phyloP scores from a whole-genome alignment of 495 filamentous ascomycete genomes.

The Hypoxylon fuscum region DNA sequence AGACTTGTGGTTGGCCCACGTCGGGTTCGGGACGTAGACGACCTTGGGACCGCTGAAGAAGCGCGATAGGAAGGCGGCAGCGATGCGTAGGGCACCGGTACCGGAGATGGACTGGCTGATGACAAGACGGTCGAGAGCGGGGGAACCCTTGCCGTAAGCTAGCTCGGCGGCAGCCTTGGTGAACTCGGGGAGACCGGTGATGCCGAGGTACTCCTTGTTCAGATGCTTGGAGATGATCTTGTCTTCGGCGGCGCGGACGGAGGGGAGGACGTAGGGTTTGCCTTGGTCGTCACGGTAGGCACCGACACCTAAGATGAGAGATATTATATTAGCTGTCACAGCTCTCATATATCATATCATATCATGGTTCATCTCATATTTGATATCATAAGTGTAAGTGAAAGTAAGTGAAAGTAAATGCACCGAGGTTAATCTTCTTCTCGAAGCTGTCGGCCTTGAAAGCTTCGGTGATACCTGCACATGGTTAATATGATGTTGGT shows the following conservation, averaged over 20 bases:
- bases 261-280: conserved; percentile 96
- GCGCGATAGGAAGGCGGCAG: conserved; percentile 88
- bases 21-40: conserved; percentile 94
- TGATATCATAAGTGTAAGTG: neutral
- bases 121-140: conserved; percentile 80
- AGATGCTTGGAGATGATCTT: conserved; percentile 77
- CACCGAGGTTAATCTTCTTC: conserved; percentile 97
- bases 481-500: conserved; percentile 15
- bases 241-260: conserved; percentile 87
- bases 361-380: neutral
- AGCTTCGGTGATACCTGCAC: conserved; percentile 90
- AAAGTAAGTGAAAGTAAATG: conserved; percentile 38
- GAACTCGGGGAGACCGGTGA: conserved; percentile 94
- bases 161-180: conserved; percentile 89
- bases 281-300: conserved; percentile 93
- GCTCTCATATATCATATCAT: neutral
- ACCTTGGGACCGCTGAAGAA: conserved; percentile 91
- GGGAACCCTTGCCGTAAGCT: conserved; percentile 84
- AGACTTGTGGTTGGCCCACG: conserved; percentile 98
- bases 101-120: conserved; percentile 99
- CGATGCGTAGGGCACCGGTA: conserved; percentile 93
- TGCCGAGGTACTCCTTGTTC: conserved; percentile 98
- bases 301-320: conserved; percentile 66
- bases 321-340: conserved; percentile 41
- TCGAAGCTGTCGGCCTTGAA: conserved; percentile 95